A percentile compares a stretch with the other conserved stretches of the same genome.
Conservation (phyloP, 345 rosid species). For the Adansonia digitata region DNA sequence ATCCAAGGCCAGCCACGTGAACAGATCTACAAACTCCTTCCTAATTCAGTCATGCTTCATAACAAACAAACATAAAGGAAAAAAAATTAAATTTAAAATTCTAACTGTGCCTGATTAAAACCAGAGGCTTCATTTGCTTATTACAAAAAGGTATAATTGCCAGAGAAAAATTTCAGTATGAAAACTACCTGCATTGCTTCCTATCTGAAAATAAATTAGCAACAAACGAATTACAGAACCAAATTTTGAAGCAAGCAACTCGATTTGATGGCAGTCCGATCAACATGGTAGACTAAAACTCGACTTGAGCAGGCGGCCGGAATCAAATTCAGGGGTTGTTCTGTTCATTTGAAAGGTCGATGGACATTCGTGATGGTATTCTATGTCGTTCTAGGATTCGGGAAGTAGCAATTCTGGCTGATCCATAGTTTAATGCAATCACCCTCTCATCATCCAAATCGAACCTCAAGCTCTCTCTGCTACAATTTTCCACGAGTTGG, state of each 20-base stretch:
- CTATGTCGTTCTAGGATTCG: constrained; percentile 67
- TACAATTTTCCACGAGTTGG: constrained; percentile 56
- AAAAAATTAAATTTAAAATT: no score
- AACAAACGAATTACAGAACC: background rate
- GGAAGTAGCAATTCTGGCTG: constrained; percentile 60
- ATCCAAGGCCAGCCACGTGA: no score
- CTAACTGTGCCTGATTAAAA: no score
- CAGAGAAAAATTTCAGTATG: no score
- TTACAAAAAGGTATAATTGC: no score
- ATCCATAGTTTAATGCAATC: constrained; percentile 47
- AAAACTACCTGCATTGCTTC: no score
- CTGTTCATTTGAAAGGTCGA: constrained; percentile 41
- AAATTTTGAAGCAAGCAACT: background rate
- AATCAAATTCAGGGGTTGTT: constrained; percentile 9
- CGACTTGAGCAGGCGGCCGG: constrained; percentile 1
- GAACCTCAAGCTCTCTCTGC: constrained; percentile 48
- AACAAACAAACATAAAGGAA: no score
- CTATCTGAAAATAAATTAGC: no score
- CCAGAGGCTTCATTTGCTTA: no score
- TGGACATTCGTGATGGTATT: constrained; percentile 60
- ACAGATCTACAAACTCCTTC: no score
- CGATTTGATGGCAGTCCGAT: background rate
- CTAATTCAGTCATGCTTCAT: no score
- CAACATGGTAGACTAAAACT: background rate
- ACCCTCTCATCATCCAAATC: constrained; percentile 86